Base-by-base conservation (phyloP, 164 flowering plant species). In the Berberis vulgaris region DNA sequence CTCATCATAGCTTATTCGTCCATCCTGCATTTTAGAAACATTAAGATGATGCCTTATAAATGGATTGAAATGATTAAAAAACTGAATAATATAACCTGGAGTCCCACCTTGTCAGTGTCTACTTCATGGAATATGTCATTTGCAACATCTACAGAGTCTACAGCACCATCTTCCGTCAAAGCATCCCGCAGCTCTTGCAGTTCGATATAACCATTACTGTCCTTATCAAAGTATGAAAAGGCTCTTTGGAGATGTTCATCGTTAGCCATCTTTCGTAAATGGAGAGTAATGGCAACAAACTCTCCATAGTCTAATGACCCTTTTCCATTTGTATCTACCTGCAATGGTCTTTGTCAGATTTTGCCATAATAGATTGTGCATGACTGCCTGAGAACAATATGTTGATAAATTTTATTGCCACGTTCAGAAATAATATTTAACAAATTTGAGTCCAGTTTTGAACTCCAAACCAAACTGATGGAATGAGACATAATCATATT, bases 101-200 rank as follows among this genome's bases (percentile, higher is more conserved):
- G 26, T 45, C 46, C 69, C 57, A 88, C 98, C 98, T 91, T 91
- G 79, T 91, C 91, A 2, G 84, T 83, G 77, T 91, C 98, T 46
- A 91, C 95, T 76, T 91, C 98, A 72, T 78, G 96, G 71, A 91
- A 81, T 62, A 91, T 89, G 73, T 87, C 96, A 67, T 84, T 87
- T 54, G 89, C 87, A 45, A 89, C 81, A 68, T 84, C 81, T 41
- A 76, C 74, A 78, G 76, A 74, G 70, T 83, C 86, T 43, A 82
- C 81, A 12, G 66, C 82, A 54, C 86, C 92, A 71, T 91, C 96
- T 76, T 91, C 96, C 75, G 77, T 78, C 68, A 91, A 74, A 11
- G 90, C 84, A 70, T 83, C 82, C 7, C 78, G 77, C 2, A 91
- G 89, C 78, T 91, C 98, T 59, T 83, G 86, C 9, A 82, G 91